phyloP scores from a whole-genome alignment of 1,139 yeast species.

The Lodderomyces beijingensis region DNA sequence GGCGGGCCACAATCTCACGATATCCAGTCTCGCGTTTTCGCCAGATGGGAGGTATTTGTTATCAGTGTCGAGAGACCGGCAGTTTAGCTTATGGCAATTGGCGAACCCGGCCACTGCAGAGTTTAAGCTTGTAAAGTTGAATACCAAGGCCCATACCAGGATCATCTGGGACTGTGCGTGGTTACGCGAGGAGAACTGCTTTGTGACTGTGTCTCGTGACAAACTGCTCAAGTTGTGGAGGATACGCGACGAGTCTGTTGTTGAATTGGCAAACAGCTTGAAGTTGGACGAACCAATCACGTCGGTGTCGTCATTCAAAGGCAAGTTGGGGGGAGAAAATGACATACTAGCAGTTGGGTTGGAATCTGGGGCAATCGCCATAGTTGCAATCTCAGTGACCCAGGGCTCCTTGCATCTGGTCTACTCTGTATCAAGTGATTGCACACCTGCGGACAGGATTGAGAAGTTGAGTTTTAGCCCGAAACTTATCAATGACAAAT shows the following conservation, averaged over 20 bases:
- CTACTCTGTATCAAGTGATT: conserved; percentile 25
- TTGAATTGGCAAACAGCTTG: conserved; percentile 24
- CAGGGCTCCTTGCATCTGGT: conserved; percentile 23
- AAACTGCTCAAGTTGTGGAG: conserved; percentile 73
- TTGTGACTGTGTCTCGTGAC: conserved; percentile 88
- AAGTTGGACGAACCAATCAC: conserved; percentile 62
- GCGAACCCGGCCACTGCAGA: conserved; percentile 30
- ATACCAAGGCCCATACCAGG: conserved; percentile 77
- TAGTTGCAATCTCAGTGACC: conserved; percentile 22
- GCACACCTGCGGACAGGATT: conserved; percentile 60
- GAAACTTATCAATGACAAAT: conserved; percentile 14
- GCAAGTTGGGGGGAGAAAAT: conserved; percentile 13
- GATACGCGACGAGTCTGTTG: conserved; percentile 19
- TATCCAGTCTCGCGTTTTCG: conserved; percentile 78
- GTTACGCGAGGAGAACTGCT: conserved; percentile 40
- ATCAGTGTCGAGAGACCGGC: conserved; percentile 89
- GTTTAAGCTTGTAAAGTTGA: conserved; percentile 42
- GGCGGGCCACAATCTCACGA: conserved; percentile 70
- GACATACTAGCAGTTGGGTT: conserved; percentile 61
- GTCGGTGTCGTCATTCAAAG: conserved; percentile 54
- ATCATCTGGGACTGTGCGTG: conserved; percentile 96
- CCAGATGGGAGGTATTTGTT: conserved; percentile 63
- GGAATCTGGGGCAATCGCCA: conserved; percentile 50
- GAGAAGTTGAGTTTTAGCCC: conserved; percentile 56
- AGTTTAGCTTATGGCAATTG: conserved; percentile 72